Conservation (phyloP, 2,329 filamentous ascomycete species). For the Hymenoscyphus scutula region DNA sequence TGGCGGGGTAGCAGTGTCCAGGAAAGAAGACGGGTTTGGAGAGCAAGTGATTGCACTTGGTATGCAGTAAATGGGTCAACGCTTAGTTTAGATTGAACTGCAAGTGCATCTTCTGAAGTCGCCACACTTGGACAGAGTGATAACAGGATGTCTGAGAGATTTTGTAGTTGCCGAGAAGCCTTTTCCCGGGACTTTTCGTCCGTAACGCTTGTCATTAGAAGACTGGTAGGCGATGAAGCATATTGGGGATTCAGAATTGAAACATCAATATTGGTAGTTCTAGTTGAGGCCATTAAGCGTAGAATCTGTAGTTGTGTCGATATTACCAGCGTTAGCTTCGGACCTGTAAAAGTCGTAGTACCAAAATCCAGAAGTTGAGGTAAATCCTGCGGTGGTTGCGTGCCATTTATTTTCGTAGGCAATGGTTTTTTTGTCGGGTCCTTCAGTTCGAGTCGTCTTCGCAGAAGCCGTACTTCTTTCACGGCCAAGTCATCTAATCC, state of each 20-base stretch:
- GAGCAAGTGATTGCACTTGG: conserved; percentile 61
- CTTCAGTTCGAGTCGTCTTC: conserved; percentile 56
- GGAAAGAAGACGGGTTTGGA: conserved; percentile 61
- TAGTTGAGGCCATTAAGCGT: conserved; percentile 58
- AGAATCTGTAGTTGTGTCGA: conserved; percentile 64
- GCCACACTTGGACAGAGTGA: conserved; percentile 67
- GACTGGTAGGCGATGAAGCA: conserved; percentile 54
- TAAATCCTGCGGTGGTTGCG: conserved; percentile 45
- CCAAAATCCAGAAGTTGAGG: conserved; percentile 63
- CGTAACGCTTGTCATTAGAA: conserved; percentile 48
- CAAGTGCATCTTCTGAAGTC: conserved; percentile 56
- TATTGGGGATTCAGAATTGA: conserved; percentile 53
- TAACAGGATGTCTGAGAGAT: conserved; percentile 62
- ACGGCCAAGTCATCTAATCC: conserved; percentile 65
- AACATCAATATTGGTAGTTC: conserved; percentile 59
- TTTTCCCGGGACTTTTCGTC: conserved; percentile 52
- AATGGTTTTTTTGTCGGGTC: conserved; percentile 28
- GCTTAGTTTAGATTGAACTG: conserved; percentile 52
- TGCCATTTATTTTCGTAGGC: conserved; percentile 34
- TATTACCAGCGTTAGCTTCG: conserved; percentile 55
- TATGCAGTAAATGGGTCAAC: conserved; percentile 58
- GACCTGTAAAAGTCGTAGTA: conserved; percentile 41
- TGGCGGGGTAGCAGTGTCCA: conserved; percentile 62
- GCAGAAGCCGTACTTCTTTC: conserved; percentile 66
- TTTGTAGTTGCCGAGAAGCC: conserved; percentile 63